Conservation (phyloP, 805 yeast genomes). For the Kodamaea restingae region DNA sequence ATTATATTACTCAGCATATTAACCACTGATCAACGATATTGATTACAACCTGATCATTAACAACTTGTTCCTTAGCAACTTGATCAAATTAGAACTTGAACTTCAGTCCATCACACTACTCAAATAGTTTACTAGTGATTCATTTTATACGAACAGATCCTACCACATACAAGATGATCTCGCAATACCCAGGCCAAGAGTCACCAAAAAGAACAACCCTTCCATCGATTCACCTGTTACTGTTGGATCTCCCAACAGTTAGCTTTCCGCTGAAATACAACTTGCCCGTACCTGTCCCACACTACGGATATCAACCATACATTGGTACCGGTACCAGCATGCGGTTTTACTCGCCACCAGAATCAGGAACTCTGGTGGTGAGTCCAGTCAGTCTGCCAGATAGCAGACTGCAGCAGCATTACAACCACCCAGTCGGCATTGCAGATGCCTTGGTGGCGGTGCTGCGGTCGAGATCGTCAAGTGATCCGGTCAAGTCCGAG, state of each 20-base stretch:
- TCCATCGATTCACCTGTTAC: conserved; percentile 34
- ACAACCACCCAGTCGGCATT: conserved; percentile 3
- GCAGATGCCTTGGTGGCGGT: conserved; percentile 4
- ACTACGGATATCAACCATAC: conserved; percentile 5
- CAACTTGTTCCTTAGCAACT: too few relatives aligned
- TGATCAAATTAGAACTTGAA: too few relatives aligned
- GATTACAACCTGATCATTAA: too few relatives aligned
- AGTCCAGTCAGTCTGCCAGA: conserved; percentile 3
- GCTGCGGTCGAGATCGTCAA: conserved; percentile 2
- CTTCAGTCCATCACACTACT: too few relatives aligned
- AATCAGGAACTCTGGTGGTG: background rate
- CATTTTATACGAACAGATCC: background rate
- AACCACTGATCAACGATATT: too few relatives aligned
- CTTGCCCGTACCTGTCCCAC: conserved; percentile 2
- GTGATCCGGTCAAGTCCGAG: background rate
- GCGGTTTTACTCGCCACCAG: conserved; percentile 1
- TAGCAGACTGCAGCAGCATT: conserved; percentile 1
- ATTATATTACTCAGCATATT: too few relatives aligned
- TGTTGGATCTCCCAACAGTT: conserved; percentile 29
- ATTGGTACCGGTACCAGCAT: background rate
- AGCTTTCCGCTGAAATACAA: conserved; percentile 2
- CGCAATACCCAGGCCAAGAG: conserved; percentile 6
- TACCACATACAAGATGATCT: conserved; percentile 2
- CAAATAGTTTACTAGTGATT: too few relatives aligned
- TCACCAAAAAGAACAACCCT: conserved; percentile 15